These are phyloP conservation scores for Passalora sequoiae DNA, from an alignment of 2,329 filamentous ascomycete genomes.

Conservation along the genomic window DNA sequence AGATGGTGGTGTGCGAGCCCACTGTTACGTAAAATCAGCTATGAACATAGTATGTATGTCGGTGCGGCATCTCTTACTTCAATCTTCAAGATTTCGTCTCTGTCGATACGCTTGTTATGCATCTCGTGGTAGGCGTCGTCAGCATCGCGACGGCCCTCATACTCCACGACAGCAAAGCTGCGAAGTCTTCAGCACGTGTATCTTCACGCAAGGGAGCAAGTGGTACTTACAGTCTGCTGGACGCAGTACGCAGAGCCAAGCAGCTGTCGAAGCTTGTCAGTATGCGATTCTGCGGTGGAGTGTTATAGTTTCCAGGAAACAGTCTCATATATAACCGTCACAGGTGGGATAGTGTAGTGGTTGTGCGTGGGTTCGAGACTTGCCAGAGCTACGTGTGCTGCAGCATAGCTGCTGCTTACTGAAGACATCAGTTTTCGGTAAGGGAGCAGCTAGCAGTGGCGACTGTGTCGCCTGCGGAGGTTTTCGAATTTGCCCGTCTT, in stretches of 20 bases:
- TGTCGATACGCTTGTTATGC: conserved; percentile 97
- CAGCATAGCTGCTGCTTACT: no score
- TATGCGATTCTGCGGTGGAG: no score
- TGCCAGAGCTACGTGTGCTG: no score
- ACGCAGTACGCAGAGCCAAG: conserved; percentile 86
- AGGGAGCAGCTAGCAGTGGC: no score
- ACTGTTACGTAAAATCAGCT: conserved; percentile 53
- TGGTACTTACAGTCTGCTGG: conserved; percentile 81
- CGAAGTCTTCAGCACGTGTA: conserved; percentile 37
- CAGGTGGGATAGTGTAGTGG: no score
- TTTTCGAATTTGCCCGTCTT: no score
- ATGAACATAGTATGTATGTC: background rate
- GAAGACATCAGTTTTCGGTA: no score
- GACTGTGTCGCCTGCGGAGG: no score
- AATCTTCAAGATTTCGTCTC: conserved; percentile 94
- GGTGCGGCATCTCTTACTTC: conserved; percentile 60
- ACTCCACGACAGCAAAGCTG: conserved; percentile 97
- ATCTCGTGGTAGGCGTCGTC: conserved; percentile 99
- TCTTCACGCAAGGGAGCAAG: background rate
- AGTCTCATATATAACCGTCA: no score
- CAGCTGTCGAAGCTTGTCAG: conserved; percentile 84
- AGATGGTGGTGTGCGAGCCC: conserved; percentile 95
- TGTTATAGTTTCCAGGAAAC: no score
- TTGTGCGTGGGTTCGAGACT: no score
- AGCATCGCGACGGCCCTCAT: conserved; percentile 95